Conservation (phyloP, 805 yeast species). For the Pichia deserticola region DNA sequence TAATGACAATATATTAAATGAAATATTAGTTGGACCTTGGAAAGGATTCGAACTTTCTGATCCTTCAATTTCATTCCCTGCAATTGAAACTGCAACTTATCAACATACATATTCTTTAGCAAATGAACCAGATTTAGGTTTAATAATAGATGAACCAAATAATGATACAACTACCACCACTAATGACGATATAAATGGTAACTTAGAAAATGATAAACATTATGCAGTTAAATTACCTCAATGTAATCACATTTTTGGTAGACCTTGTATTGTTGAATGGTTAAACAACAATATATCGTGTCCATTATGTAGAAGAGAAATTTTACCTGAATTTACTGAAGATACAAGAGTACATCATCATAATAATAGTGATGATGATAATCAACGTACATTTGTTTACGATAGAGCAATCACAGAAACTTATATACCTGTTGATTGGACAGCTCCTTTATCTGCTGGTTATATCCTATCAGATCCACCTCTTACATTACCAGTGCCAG, state of each 20-base stretch:
- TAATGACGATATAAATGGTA: not conserved
- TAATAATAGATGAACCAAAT: not conserved
- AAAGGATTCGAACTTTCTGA: constrained; percentile 19
- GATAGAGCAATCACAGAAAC: constrained; percentile 27
- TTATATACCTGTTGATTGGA: constrained; percentile 26
- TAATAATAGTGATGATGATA: not conserved
- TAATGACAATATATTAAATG: not conserved
- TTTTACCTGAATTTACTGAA: constrained; percentile 25
- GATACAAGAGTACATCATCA: not conserved
- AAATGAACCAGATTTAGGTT: not conserved
- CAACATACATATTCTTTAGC: not conserved
- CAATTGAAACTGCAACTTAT: constrained; percentile 20
- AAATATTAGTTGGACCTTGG: constrained; percentile 1
- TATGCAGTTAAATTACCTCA: constrained; percentile 59
- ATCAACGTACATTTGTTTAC: constrained; percentile 12
- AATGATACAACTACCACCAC: not conserved
- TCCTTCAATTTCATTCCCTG: constrained; percentile 23
- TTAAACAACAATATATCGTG: constrained; percentile 61
- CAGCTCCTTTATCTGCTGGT: constrained; percentile 18
- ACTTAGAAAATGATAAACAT: constrained; percentile 32
- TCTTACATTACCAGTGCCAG: constrained; percentile 22
- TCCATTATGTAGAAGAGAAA: constrained; percentile 70
- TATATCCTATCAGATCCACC: constrained; percentile 20
- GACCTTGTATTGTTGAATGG: constrained; percentile 76
- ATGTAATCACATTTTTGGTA: constrained; percentile 79